Base-by-base conservation (phyloP, 768 basidiomycete genomes). In the Obba rivulosa region DNA sequence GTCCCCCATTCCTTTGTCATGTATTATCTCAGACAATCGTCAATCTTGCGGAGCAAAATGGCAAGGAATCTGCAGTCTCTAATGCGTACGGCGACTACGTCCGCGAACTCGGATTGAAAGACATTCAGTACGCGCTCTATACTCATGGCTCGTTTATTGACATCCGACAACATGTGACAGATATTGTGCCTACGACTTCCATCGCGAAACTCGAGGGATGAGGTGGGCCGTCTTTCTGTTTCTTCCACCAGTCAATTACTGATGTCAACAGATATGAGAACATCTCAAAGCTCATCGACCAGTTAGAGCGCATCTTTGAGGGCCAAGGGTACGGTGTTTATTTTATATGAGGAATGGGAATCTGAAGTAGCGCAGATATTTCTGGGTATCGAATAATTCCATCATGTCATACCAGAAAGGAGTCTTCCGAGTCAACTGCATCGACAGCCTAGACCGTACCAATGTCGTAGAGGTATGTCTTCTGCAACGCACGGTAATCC, bases 361-460 rank as follows among this genome's bases (percentile, higher is more conserved):
- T 38, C 25, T 39, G 25, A 20, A 23, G 25, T 49, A 5, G 50
- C 18, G 51, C 50, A 90, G 87, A 24, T 94, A 87, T 62, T 78
- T 90, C 50, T 93, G 92, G 90, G 77, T 87, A 17, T 85, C 86
- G 1, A 77, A 85, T 47, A 70, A 80, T 24, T 70, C 70, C 13
- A 71, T 85, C 11, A 73, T 94, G 64, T 85, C 89, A 5, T 77
- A 81, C 58, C 94, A 98, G 64, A 83, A 80, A 49, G 92, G 91
- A 1, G 81, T 86, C 2, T 96, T 89, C 67, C 80, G 94, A 3
- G 79, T 92, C 20, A 97, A 95, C 60, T 98, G 95, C 62, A 94
- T 97, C 39, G 95, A 98, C 61, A 95, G 93, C 58, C 70, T 97
- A 36, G 95, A 98, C 62, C 73, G 95, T 44, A 97, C 95, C 13